These are phyloP conservation scores for Fraxinus dipetala DNA, from an alignment of 305 asterid genomes.

Conservation along the genomic window DNA sequence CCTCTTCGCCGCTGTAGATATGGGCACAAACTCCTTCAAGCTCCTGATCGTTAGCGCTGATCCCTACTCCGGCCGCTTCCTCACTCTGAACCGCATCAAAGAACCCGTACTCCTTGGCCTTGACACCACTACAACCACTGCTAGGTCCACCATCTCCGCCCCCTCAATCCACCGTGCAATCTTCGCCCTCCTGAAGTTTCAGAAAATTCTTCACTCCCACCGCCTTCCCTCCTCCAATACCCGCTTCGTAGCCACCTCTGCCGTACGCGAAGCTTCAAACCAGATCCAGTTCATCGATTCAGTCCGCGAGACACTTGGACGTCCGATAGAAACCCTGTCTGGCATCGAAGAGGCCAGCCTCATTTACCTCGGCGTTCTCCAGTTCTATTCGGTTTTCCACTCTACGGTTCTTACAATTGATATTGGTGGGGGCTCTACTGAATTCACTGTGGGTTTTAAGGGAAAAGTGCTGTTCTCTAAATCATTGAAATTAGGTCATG, in stretches of 20 bases:
- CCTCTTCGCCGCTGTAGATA: conserved; percentile 70
- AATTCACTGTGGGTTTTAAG: conserved; percentile 52
- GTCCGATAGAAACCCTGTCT: conserved; percentile 49
- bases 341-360: conserved; percentile 79
- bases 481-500: conserved; percentile 69
- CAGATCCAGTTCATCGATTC: conserved; percentile 40
- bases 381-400: conserved; percentile 49
- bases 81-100: conserved; percentile 56
- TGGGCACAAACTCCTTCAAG: conserved; percentile 84
- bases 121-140: conserved; percentile 43
- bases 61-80: conserved; percentile 54
- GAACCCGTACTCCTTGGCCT: conserved; percentile 70
- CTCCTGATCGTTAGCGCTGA: conserved; percentile 56
- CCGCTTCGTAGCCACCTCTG: conserved; percentile 81
- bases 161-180: conserved; percentile 45
- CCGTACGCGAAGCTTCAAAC: conserved; percentile 82
- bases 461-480: conserved; percentile 49
- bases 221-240: conserved; percentile 45
- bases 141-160: conserved; percentile 47
- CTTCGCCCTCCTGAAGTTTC: conserved; percentile 48
- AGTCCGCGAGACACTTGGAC: conserved; percentile 41
- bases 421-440: conserved; percentile 88
- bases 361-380: conserved; percentile 67
- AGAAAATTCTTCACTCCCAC: conserved; percentile 31
- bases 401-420: conserved; percentile 60